Evolutionary conservation across 192 early-diverging fungal genomes (phyloP).

Genomic region (Rhizophagus prolifer): DNA sequence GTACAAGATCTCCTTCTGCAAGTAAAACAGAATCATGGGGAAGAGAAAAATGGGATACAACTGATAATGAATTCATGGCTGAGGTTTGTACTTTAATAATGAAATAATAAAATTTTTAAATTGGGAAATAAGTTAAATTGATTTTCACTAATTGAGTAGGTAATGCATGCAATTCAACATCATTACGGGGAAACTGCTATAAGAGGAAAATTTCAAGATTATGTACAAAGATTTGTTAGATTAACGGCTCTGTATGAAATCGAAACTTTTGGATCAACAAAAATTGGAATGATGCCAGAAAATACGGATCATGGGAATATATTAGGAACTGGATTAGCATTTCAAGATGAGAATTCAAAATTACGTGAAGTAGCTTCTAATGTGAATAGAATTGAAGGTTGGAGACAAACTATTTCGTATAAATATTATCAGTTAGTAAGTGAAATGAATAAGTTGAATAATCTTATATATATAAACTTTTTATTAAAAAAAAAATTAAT

Average conservation of each 20-base stretch:
- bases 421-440: constrained; percentile 63
- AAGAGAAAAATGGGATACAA: constrained; percentile 42
- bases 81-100: constrained; percentile 40
- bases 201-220: constrained; percentile 84
- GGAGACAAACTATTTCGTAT: constrained; percentile 76
- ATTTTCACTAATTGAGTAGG: constrained; percentile 35
- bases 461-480: background rate
- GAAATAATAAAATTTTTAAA: constrained; percentile 1
- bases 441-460: background rate
- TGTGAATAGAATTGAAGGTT: constrained; percentile 83
- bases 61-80: constrained; percentile 57
- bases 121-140: background rate
- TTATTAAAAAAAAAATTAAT: background rate
- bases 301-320: constrained; percentile 50
- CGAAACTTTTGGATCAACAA: constrained; percentile 60
- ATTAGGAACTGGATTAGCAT: constrained; percentile 71
- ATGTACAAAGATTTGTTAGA: constrained; percentile 81
- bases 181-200: constrained; percentile 87
- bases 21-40: constrained; percentile 21
- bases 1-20: constrained; percentile 29
- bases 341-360: constrained; percentile 64
- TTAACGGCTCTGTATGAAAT: constrained; percentile 77
- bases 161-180: constrained; percentile 76
- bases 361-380: constrained; percentile 72
- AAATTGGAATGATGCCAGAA: constrained; percentile 50